A percentile compares a stretch with the other conserved stretches of the same genome.
phyloP scores from a whole-genome alignment of 2,329 filamentous ascomycete genomes.

The Tolypocladium inflatum region DNA sequence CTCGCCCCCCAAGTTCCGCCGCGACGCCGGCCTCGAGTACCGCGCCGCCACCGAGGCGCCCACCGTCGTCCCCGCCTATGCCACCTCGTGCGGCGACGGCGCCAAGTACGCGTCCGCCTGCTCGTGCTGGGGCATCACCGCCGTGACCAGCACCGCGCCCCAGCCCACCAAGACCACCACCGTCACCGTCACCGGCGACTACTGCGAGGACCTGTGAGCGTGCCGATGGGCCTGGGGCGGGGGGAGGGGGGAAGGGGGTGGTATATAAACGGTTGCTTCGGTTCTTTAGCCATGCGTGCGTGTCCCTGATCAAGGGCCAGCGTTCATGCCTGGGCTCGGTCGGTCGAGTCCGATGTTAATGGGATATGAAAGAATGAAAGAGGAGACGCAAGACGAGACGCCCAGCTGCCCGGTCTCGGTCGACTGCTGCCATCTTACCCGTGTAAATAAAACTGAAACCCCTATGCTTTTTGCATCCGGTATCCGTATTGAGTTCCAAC shows the following conservation, averaged over 20 bases:
- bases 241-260: too few relatives aligned
- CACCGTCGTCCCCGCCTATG: conserved; percentile 28
- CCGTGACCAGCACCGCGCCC: conserved; percentile 25
- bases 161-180: conserved; percentile 29
- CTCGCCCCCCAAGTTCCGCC: conserved; percentile 15
- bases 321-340: not conserved
- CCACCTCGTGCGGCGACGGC: conserved; percentile 23
- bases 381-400: not conserved
- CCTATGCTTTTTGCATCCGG: not conserved
- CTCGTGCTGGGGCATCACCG: conserved; percentile 35
- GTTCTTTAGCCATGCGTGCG: not conserved
- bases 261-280: not conserved
- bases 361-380: conserved; percentile 6
- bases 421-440: not conserved
- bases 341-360: not conserved
- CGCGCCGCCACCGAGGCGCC: conserved; percentile 22
- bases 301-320: not conserved
- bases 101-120: conserved; percentile 31
- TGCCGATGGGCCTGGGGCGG: not conserved
- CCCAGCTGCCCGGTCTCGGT: not conserved
- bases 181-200: conserved; percentile 30
- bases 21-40: conserved; percentile 13
- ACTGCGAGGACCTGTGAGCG: conserved; percentile 26
- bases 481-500: not conserved
- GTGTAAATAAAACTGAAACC: not conserved